Evolutionary conservation across 2,329 filamentous ascomycete species (phyloP), one percentile per base, ranked within the genome.

Genomic region (Diaporthe sp.): DNA sequence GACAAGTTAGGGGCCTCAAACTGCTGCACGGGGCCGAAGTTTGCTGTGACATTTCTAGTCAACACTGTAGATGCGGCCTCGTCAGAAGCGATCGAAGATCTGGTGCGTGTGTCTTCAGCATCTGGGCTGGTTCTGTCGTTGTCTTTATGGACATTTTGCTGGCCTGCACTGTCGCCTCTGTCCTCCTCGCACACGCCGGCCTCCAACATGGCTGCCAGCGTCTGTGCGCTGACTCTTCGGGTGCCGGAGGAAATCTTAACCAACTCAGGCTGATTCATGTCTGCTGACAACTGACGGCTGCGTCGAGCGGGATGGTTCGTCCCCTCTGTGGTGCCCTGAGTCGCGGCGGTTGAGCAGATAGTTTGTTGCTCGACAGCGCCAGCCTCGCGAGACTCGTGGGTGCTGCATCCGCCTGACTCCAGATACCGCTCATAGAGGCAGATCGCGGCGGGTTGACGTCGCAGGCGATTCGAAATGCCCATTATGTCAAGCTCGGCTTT

Each of bases 351-450:
- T 22, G 49, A 8, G 15, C 9, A 34, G 3, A 55, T 55, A 31
- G 49, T 70, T 70, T 70, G 47, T 70, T 49, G 7, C 4, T 12
- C 22, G 4, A 22, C n/a, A 13, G n/a, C n/a, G 15, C 7, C 34
- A 55, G 65, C n/a, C 65, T 70, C 65, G 49, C 37, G 34, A 42
- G 34, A 31, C 49, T 42, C 34, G 34, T 9, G 34, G 47, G 6
- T 15, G n/a, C n/a, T 55, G 49, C 49, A 42, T 31, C 51, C 10
- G 34, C 8, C 65, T 70, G 65, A 70, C 49, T 70, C 49, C 17
- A 42, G 8, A 8, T 70, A 70, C 31, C 42, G 47, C 15, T n/a
- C 12, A 0, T 28, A 53, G 47, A 70, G 65, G 65, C 15, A 42
- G 34, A 5, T 20, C 49, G 22, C n/a, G 22, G 47, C 44, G 22